These are phyloP conservation scores for Abortiporus biennis DNA, from an alignment of 1,284 basidiomycete species.

Conservation along the genomic window DNA sequence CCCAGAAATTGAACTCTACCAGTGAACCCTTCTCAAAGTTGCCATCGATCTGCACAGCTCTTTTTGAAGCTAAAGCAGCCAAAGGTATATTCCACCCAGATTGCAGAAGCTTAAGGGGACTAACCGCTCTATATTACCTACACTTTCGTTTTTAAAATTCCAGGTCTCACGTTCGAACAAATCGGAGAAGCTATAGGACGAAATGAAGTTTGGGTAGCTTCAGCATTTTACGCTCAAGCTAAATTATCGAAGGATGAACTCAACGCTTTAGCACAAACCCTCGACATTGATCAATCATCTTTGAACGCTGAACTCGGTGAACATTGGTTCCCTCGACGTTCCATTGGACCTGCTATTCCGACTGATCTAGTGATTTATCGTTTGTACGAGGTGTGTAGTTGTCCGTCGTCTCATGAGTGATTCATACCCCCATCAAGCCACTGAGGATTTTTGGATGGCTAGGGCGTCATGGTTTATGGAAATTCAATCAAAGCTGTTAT, in stretches of 20 bases:
- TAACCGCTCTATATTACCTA: background rate
- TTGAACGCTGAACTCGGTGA: constrained; percentile 49
- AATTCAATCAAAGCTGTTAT: constrained; percentile 82
- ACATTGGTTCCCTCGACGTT: constrained; percentile 72
- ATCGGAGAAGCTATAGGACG: constrained; percentile 67
- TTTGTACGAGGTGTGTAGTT: constrained; percentile 70
- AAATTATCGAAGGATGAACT: constrained; percentile 63
- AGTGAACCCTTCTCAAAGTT: constrained; percentile 27
- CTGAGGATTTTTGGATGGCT: too few relatives aligned
- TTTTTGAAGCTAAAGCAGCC: constrained; percentile 65
- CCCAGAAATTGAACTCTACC: constrained; percentile 1
- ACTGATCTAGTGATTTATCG: constrained; percentile 83
- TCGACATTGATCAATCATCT: constrained; percentile 37
- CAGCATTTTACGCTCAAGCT: constrained; percentile 69
- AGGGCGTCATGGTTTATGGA: constrained; percentile 79
- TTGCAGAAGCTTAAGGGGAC: constrained; percentile 7
- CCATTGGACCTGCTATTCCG: constrained; percentile 61
- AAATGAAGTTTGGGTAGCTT: constrained; percentile 84
- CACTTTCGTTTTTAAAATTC: background rate
- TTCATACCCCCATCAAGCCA: too few relatives aligned
- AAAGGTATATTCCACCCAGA: constrained; percentile 39
- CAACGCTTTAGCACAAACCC: constrained; percentile 41
- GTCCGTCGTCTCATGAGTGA: background rate
- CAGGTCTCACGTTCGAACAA: constrained; percentile 68
- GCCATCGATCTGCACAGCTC: constrained; percentile 41